These are phyloP conservation scores for Naganishia friedmannii DNA, from an alignment of 768 basidiomycete species.

Conservation along the genomic window DNA sequence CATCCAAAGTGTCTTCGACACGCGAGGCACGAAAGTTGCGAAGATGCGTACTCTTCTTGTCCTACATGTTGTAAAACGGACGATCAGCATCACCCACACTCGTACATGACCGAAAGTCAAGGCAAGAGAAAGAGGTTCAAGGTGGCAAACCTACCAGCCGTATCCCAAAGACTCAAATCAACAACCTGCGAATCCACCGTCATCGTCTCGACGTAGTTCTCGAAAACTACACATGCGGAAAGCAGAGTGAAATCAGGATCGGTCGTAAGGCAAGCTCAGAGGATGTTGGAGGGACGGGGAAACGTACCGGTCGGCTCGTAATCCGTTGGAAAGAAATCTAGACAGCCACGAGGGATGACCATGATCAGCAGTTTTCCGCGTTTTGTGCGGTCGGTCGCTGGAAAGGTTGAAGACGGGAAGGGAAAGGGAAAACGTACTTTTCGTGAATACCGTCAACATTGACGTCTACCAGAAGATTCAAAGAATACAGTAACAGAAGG, in stretches of 20 bases:
- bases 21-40: too few species aligned
- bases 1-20: too few species aligned
- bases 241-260: conserved; percentile 54
- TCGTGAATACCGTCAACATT: conserved; percentile 33
- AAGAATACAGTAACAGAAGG: too few species aligned
- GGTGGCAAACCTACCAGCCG: conserved; percentile 59
- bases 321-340: conserved; percentile 33
- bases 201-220: conserved; percentile 92
- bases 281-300: neutral
- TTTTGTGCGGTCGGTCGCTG: neutral
- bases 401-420: neutral
- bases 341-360: neutral
- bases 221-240: conserved; percentile 79
- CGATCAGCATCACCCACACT: too few species aligned
- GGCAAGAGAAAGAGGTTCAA: too few species aligned
- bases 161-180: conserved; percentile 95
- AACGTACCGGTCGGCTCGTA: conserved; percentile 45
- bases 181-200: conserved; percentile 80
- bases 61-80: neutral
- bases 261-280: neutral
- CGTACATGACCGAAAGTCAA: too few species aligned
- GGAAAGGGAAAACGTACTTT: conserved; percentile 69
- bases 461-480: conserved; percentile 20
- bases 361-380: too few species aligned
- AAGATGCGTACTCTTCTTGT: conserved; percentile 56